Base-by-base conservation (phyloP, 176 grass and related monocot genomes). In the Avena insularis region DNA sequence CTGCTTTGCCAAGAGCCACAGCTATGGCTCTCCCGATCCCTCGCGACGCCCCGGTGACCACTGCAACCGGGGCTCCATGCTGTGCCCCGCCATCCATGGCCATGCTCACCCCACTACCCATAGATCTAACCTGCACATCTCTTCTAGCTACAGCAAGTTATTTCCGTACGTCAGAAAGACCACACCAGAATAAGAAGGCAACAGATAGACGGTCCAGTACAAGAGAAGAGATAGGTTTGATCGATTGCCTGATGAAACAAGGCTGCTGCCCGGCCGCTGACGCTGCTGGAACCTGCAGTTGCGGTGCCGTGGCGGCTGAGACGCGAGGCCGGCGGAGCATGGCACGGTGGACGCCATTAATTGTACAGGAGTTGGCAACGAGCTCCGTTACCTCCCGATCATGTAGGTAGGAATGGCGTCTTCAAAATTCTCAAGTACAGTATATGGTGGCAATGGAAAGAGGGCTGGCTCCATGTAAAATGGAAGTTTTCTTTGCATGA, bases 11-110 rank as follows among this genome's bases (percentile, higher is more conserved):
- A 15, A 95, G 86, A 31, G 92, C 79, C 47, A 96, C 82, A 9
- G 96, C 92, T 40, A 98, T 89, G 56, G 93, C 87, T 79, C 84
- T 95, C 68, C 96, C 93, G 43, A 96, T 98, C 81, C 96, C 93
- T 75, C 93, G 94, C 2, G 96, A 98, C 4, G 93, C 96, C n/a
- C 86, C 90, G 0, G 90, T 91, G 16, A 91, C 86, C 45, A 88
- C 68, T 12, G 85, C 90, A 56, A 91, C 86, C 2, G 77, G 90
- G 2, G 81, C 85, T 14, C 66, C 81, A 12, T 59, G 58, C 81
- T 25, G 50, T 53, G 20, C 81, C 81, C 69, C 76, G 19, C 27
- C 50, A 43, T 88, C 77, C 67, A 43, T 87, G 51, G n/a, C 77
- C 67, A 43, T 87, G 51, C n/a, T 35, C 38, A 31, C 50, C 43